phyloP scores from a whole-genome alignment of 345 rosid genomes.

The Rhodomyrtus tomentosa region DNA sequence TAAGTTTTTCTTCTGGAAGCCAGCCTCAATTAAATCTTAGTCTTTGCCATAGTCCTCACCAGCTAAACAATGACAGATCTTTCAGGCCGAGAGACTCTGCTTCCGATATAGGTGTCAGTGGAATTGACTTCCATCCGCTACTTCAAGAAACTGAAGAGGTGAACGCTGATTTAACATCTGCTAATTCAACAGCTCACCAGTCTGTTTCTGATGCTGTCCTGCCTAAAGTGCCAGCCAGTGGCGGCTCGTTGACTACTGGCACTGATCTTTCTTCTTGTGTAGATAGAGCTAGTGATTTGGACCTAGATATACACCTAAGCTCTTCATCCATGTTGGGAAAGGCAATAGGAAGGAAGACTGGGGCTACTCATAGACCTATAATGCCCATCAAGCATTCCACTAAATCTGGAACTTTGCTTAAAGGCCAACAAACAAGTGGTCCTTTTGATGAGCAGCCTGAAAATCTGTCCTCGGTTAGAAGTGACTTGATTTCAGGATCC shows the following conservation, averaged over 20 bases:
- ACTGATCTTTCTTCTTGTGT: conserved; percentile 13
- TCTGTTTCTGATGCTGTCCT: conserved; percentile 23
- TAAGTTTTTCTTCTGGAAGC: conserved; percentile 64
- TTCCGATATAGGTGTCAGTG: conserved; percentile 15
- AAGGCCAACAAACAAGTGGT: conserved; percentile 3
- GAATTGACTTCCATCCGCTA: conserved; percentile 83
- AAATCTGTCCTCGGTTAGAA: conserved; percentile 1
- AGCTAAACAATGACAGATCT: conserved; percentile 24
- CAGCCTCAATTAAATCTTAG: conserved; percentile 72
- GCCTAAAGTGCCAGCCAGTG: conserved; percentile 18
- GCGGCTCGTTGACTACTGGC: conserved; percentile 11
- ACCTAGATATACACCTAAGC: conserved; percentile 70
- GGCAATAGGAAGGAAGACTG: conserved; percentile 15
- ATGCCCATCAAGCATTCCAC: neutral
- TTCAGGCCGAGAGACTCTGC: conserved; percentile 27
- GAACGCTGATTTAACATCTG: conserved; percentile 10
- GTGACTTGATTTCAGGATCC: conserved; percentile 14
- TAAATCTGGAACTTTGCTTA: neutral
- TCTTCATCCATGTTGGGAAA: conserved; percentile 34
- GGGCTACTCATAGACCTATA: conserved; percentile 4
- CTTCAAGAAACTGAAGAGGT: conserved; percentile 51
- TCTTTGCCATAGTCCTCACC: conserved; percentile 59
- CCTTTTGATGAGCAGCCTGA: conserved; percentile 3
- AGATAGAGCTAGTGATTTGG: conserved; percentile 41
- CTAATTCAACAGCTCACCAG: conserved; percentile 14